A percentile compares a stretch with the other conserved stretches of the same genome.
These are phyloP conservation scores for Fomitopsis serialis DNA, from an alignment of 768 basidiomycete genomes.

Conservation along the genomic window DNA sequence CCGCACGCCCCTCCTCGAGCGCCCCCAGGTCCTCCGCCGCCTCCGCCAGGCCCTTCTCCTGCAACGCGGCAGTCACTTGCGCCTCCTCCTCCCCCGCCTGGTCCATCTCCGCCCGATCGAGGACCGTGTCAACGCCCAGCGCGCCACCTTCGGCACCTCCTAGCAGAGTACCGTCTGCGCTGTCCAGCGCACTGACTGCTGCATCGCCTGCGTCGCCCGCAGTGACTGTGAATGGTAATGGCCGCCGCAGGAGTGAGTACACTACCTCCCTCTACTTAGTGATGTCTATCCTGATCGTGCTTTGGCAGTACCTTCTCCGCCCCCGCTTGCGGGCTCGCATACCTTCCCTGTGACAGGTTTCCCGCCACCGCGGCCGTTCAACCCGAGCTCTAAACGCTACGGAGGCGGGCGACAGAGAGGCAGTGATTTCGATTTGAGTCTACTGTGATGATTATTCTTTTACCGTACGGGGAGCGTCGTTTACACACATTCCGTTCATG, in stretches of 20 bases:
- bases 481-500: too few species aligned
- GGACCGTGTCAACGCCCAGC: constrained; percentile 10
- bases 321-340: constrained; percentile 60
- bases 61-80: constrained; percentile 9
- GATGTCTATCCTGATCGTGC: constrained; percentile 3
- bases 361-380: constrained; percentile 70
- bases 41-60: constrained; percentile 17
- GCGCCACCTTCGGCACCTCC: constrained; percentile 12
- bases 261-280: constrained; percentile 2
- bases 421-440: constrained; percentile 59
- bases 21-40: constrained; percentile 13
- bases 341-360: constrained; percentile 75
- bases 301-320: constrained; percentile 45
- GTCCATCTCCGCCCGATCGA: constrained; percentile 12
- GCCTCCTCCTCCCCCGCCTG: constrained; percentile 20
- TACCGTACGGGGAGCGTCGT: too few species aligned
- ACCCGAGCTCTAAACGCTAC: constrained; percentile 46
- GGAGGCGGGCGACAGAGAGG: constrained; percentile 61
- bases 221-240: constrained; percentile 9
- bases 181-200: not conserved
- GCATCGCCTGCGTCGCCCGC: constrained; percentile 5
- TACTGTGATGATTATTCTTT: constrained; percentile 16
- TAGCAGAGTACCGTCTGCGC: constrained; percentile 12
- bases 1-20: constrained; percentile 20
- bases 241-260: constrained; percentile 24